phyloP scores from a whole-genome alignment of 345 rosid genomes.

The Salix koriyanagi region DNA sequence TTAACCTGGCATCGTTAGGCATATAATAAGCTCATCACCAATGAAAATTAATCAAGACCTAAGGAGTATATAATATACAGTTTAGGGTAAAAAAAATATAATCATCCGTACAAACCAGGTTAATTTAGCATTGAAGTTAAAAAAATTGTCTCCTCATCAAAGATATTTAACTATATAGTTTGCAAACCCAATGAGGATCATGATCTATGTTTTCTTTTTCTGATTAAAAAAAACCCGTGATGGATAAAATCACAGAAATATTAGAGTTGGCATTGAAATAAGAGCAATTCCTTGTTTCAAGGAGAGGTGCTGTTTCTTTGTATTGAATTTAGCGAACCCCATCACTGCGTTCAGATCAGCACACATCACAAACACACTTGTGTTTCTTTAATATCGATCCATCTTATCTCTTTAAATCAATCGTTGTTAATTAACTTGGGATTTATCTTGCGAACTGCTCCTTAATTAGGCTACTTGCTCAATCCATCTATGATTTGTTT shows the following conservation, averaged over 20 bases:
- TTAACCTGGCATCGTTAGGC: neutral
- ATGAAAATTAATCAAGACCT: neutral
- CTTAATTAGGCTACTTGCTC: neutral
- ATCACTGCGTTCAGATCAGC: conserved; percentile 10
- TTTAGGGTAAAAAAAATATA: neutral
- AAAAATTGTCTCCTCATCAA: neutral
- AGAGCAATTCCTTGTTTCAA: conserved; percentile 23
- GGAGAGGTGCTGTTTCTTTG: conserved; percentile 14
- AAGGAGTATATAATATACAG: neutral
- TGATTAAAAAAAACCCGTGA: neutral
- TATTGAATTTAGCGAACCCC: conserved; percentile 8
- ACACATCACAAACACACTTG: neutral
- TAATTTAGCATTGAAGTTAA: neutral
- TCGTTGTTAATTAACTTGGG: neutral
- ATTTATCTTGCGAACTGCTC: neutral
- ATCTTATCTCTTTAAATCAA: neutral
- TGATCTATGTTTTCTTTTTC: conserved; percentile 17
- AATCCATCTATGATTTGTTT: neutral
- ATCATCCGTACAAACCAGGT: neutral
- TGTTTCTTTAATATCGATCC: conserved; percentile 1
- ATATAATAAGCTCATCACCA: neutral
- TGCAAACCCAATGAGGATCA: conserved; percentile 21
- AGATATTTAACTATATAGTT: neutral
- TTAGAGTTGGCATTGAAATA: conserved; percentile 8
- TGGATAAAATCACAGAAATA: neutral